A percentile compares a stretch with the other conserved stretches of the same genome.
Conservation (phyloP, 192 early-diverging fungal genomes). For the Podila minutissima region DNA sequence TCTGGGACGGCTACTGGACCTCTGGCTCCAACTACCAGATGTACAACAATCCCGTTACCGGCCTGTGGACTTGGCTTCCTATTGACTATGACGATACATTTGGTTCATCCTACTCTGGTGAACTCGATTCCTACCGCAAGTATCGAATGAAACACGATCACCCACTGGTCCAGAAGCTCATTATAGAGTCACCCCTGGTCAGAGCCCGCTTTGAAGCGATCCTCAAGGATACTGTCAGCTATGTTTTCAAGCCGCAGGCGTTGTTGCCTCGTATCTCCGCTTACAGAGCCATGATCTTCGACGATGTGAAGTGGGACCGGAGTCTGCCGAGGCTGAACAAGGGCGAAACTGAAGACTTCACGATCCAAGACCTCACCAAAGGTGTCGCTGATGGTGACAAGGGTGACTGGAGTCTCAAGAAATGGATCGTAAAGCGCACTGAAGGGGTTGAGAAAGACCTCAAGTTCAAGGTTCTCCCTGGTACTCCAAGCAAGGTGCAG, state of each 20-base stretch:
- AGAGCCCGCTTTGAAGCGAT: slow-evolving; percentile 48
- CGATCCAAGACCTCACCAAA: slow-evolving; percentile 8
- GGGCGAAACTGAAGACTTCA: slow-evolving; percentile 6
- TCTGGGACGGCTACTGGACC: slow-evolving; percentile 55
- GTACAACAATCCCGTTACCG: slow-evolving; percentile 42
- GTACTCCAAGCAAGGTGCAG: slow-evolving; percentile 16
- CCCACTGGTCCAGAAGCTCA: slow-evolving; percentile 31
- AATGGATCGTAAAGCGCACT: slow-evolving; percentile 15
- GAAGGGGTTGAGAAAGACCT: slow-evolving; percentile 7
- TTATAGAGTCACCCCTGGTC: slow-evolving; percentile 46
- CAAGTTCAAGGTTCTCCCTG: slow-evolving; percentile 16
- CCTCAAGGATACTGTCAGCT: slow-evolving; percentile 50
- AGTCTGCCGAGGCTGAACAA: slow-evolving; percentile 19
- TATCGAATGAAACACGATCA: slow-evolving; percentile 31
- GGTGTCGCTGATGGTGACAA: slow-evolving; percentile 7
- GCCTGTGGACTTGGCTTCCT: slow-evolving; percentile 54
- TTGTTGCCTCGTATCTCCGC: slow-evolving; percentile 44
- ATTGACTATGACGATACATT: slow-evolving; percentile 57
- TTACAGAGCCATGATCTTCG: slow-evolving; percentile 46
- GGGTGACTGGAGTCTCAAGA: slow-evolving; percentile 7
- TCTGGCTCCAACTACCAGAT: slow-evolving; percentile 55
- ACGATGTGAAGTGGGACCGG: slow-evolving; percentile 54
- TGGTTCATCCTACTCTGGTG: slow-evolving; percentile 32
- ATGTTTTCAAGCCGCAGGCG: slow-evolving; percentile 54
- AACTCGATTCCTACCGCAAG: slow-evolving; percentile 22